Evolutionary conservation across 768 basidiomycete genomes (phyloP).

Genomic region (Amanita jacksonii): DNA sequence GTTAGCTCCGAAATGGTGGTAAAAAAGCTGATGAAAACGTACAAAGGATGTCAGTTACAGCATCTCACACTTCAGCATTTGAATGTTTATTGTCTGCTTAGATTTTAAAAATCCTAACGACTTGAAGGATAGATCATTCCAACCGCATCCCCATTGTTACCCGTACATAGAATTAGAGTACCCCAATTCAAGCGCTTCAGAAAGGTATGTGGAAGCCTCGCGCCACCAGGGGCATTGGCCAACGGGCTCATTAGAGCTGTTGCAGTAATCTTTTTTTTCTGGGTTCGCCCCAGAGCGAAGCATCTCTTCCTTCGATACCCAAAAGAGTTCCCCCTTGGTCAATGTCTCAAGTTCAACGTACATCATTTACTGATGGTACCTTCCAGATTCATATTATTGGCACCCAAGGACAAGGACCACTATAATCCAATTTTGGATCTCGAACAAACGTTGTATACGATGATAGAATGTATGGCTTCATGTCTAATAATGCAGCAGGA

Average conservation of each 20-base stretch:
- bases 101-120: slow-evolving; percentile 66
- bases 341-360: slow-evolving; percentile 8
- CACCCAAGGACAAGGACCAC: slow-evolving; percentile 78
- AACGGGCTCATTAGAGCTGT: slow-evolving; percentile 8
- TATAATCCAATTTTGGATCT: slow-evolving; percentile 81
- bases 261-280: slow-evolving; percentile 4
- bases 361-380: not conserved
- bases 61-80: not conserved
- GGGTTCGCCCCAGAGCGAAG: not conserved
- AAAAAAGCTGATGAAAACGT: slow-evolving; percentile 49
- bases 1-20: slow-evolving; percentile 62
- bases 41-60: slow-evolving; percentile 52
- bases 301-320: slow-evolving; percentile 2
- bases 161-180: slow-evolving; percentile 73
- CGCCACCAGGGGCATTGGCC: slow-evolving; percentile 6
- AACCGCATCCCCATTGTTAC: slow-evolving; percentile 48
- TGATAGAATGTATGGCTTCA: slow-evolving; percentile 52
- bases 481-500: slow-evolving; percentile 2
- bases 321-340: slow-evolving; percentile 7
- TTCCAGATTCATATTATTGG: slow-evolving; percentile 63
- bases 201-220: slow-evolving; percentile 38
- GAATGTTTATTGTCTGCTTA: slow-evolving; percentile 22
- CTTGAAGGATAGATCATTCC: slow-evolving; percentile 51
- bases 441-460: slow-evolving; percentile 60
- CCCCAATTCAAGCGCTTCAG: slow-evolving; percentile 59